Conservation (phyloP, 306 rosid species). For the Cyclanthera cordifolia region DNA sequence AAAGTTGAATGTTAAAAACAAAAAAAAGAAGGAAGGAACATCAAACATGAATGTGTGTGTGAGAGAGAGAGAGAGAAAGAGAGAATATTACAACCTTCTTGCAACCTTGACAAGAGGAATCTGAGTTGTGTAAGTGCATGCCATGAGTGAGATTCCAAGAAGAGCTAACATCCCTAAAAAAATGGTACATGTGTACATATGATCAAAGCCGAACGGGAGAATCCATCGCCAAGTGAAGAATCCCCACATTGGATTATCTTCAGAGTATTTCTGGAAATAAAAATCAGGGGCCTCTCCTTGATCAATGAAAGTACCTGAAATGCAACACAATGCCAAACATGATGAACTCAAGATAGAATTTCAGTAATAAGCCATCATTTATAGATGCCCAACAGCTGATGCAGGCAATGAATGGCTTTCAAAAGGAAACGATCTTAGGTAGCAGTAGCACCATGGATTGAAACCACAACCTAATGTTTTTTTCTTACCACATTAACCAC, state of each 20-base stretch:
- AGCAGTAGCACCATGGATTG: too few species aligned
- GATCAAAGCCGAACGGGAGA: conserved; percentile 86
- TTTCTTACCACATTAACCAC: too few species aligned
- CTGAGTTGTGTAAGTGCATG: conserved; percentile 93
- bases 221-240: conserved; percentile 95
- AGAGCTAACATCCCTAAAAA: conserved; percentile 62
- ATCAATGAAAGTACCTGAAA: conserved; percentile 71
- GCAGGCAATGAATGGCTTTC: background rate
- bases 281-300: conserved; percentile 79
- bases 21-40: background rate
- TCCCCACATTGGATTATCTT: conserved; percentile 69
- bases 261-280: conserved; percentile 71
- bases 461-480: too few species aligned
- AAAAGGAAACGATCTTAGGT: background rate
- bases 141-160: conserved; percentile 78
- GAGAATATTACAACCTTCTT: conserved; percentile 47
- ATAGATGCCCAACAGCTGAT: background rate
- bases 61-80: background rate
- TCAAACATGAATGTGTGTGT: background rate
- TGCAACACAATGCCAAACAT: conserved; percentile 17
- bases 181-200: conserved; percentile 71
- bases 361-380: background rate
- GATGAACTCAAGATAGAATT: background rate
- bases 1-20: conserved; percentile 16
- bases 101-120: conserved; percentile 82